Conservation (phyloP, 2,329 filamentous ascomycete genomes). For the Tolypocladium capitatum region DNA sequence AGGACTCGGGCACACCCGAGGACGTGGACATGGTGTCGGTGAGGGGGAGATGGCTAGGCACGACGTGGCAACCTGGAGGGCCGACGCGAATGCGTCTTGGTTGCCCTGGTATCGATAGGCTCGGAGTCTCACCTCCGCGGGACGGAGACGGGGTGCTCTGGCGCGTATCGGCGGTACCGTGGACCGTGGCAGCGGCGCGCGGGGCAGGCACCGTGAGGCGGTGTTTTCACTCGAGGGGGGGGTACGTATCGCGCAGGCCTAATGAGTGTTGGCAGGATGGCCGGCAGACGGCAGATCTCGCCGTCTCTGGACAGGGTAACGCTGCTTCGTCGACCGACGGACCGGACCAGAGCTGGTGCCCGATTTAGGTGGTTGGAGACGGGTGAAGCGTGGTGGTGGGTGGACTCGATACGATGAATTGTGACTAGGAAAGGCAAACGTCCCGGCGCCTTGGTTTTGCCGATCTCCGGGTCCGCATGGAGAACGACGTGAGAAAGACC, state of each 20-base stretch:
- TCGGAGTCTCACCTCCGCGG: neutral
- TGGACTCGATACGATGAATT: neutral
- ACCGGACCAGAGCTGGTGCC: neutral
- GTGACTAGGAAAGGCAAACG: neutral
- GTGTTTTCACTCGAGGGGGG: neutral
- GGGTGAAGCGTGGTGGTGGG: slow-evolving; percentile 1
- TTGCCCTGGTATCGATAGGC: neutral
- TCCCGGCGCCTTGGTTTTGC: slow-evolving; percentile 11
- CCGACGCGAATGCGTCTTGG: neutral
- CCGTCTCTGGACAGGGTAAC: neutral
- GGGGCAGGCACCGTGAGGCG: neutral
- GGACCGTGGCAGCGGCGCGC: neutral
- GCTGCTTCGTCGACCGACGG: neutral
- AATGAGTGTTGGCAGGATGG: neutral
- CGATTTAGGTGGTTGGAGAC: neutral
- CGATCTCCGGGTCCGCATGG: no score
- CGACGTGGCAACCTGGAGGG: slow-evolving; percentile 1
- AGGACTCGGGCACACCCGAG: slow-evolving; percentile 63
- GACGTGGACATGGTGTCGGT: slow-evolving; percentile 40
- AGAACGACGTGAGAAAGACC: no score
- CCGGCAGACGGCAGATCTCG: neutral
- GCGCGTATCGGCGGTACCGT: neutral
- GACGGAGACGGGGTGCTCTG: neutral
- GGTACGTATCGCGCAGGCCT: neutral
- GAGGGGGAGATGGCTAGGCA: neutral